Percentiles rank a stretch among this genome's conserved stretches.
Evolutionary conservation across 2,329 filamentous ascomycete species (phyloP).

Genomic region (Ascochyta rabiei): DNA sequence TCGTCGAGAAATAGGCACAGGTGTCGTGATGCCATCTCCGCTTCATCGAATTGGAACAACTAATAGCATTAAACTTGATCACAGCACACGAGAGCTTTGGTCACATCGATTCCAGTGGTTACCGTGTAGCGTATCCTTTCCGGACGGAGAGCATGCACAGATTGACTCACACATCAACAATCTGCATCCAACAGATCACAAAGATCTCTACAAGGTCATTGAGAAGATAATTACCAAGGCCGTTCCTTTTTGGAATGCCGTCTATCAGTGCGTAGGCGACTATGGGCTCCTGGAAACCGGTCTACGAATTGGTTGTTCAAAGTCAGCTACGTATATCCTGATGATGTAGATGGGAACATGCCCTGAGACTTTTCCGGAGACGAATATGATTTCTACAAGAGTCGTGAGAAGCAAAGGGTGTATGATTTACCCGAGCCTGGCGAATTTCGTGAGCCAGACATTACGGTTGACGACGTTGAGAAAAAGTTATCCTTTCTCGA

Average conservation of each 20-base stretch:
- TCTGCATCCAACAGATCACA: constrained; percentile 51
- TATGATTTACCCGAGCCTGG: constrained; percentile 5
- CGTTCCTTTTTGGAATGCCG: constrained; percentile 25
- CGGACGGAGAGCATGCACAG: constrained; percentile 38
- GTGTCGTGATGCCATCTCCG: constrained; percentile 11
- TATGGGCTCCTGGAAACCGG: constrained; percentile 2
- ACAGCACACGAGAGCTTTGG: constrained; percentile 11
- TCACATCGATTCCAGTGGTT: constrained; percentile 55
- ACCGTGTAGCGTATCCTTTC: constrained; percentile 55
- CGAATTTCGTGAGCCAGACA: background rate
- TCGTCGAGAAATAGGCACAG: constrained; percentile 13
- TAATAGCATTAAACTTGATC: background rate
- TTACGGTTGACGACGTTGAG: constrained; percentile 3
- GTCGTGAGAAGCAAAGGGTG: background rate
- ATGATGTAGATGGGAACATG: background rate
- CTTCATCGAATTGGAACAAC: background rate
- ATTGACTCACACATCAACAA: constrained; percentile 60
- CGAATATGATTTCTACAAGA: background rate
- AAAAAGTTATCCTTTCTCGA: constrained; percentile 10
- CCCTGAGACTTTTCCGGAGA: background rate
- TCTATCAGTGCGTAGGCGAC: background rate
- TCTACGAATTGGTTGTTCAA: background rate
- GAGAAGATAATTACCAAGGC: constrained; percentile 26
- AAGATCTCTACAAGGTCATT: constrained; percentile 22
- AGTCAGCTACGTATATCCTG: constrained; percentile 1